Conservation (phyloP, 352 stramenopile species). For the Nothophytophthora sp. region DNA sequence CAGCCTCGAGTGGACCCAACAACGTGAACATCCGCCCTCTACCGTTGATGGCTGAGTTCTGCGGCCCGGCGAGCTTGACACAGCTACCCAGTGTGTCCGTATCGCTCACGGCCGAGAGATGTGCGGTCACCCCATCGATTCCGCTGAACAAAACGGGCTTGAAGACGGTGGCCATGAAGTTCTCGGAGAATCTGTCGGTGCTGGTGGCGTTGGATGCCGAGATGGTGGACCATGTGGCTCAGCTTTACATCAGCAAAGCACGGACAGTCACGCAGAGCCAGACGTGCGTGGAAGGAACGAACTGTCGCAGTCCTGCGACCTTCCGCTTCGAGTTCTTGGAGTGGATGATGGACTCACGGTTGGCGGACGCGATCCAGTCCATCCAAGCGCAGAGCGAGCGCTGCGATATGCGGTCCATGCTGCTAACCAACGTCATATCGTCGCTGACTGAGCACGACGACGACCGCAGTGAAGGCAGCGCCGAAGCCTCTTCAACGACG, state of each 20-base stretch:
- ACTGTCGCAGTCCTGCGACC: constrained; percentile 59
- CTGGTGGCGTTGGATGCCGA: constrained; percentile 76
- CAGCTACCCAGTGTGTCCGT: constrained; percentile 60
- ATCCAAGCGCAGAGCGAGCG: constrained; percentile 68
- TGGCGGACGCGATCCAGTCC: constrained; percentile 66
- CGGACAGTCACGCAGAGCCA: constrained; percentile 72
- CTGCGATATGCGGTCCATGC: constrained; percentile 79
- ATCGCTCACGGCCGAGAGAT: constrained; percentile 37
- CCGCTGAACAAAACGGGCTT: constrained; percentile 65
- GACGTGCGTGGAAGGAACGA: constrained; percentile 67
- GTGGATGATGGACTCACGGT: constrained; percentile 72
- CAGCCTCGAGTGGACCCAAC: constrained; percentile 39
- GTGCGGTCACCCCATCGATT: constrained; percentile 59
- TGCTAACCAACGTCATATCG: constrained; percentile 44
- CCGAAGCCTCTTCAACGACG: neutral
- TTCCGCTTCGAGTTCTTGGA: constrained; percentile 87
- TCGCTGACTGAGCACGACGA: constrained; percentile 41
- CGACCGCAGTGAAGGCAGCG: constrained; percentile 5
- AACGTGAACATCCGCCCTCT: constrained; percentile 47
- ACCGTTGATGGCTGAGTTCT: constrained; percentile 43
- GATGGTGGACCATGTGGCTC: constrained; percentile 71
- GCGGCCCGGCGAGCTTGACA: constrained; percentile 48
- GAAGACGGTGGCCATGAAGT: constrained; percentile 72
- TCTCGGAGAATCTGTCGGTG: constrained; percentile 82
- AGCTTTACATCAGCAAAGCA: constrained; percentile 77